Percentiles rank a stretch among this genome's conserved stretches.
These are phyloP conservation scores for Conticribra guillardii DNA, from an alignment of 108 stramenopile species.

Conservation along the genomic window DNA sequence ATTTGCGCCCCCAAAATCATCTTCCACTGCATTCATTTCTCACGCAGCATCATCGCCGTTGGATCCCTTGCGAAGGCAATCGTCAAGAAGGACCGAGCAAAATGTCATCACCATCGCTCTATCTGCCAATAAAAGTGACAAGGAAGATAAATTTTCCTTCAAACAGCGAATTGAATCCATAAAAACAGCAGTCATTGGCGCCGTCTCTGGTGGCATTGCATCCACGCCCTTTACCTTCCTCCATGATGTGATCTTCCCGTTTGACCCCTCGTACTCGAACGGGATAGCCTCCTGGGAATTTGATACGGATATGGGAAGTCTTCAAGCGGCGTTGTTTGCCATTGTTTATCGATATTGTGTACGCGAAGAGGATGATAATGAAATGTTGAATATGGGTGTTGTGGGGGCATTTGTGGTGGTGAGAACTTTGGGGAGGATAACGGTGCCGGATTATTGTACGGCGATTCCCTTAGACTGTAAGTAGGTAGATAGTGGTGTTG, in stretches of 20 bases:
- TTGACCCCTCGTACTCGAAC: conserved; percentile 1
- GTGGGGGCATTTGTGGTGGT: conserved; percentile 78
- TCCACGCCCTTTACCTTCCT: conserved; percentile 60
- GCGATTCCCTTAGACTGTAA: conserved; percentile 66
- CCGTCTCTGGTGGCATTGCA: conserved; percentile 60
- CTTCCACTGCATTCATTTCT: not conserved
- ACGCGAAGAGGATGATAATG: conserved; percentile 68
- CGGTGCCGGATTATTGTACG: conserved; percentile 60
- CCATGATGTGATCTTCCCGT: conserved; percentile 48
- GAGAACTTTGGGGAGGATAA: conserved; percentile 61
- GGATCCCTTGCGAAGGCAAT: not conserved
- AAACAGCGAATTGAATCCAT: conserved; percentile 74
- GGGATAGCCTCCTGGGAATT: conserved; percentile 78
- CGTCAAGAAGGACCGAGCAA: too few species aligned
- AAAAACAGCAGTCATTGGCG: conserved; percentile 68
- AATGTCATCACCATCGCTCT: not conserved
- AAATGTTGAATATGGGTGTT: conserved; percentile 76
- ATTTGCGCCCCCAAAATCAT: not conserved
- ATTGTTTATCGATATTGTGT: conserved; percentile 82
- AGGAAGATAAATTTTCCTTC: conserved; percentile 70
- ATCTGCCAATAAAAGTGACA: conserved; percentile 4
- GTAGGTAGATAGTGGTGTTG: too few species aligned
- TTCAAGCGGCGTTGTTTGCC: conserved; percentile 76
- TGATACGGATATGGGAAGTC: conserved; percentile 71
- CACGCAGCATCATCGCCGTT: not conserved